Conservation (phyloP, 1,139 yeast species). For the Blastobotrys aristatus region DNA sequence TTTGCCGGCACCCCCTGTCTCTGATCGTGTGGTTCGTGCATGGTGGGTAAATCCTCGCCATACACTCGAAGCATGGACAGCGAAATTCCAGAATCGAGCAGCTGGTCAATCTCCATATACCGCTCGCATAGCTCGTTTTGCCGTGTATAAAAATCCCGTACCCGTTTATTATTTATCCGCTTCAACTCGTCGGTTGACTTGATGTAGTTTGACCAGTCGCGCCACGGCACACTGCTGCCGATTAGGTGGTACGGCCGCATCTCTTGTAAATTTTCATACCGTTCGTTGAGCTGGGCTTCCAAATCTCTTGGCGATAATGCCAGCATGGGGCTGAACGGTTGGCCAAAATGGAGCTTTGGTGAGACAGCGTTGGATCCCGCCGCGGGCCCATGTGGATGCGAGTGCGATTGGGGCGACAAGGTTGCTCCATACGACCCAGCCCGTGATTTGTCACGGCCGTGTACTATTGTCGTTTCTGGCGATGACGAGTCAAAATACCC, state of each 20-base stretch:
- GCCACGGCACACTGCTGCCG: conserved; percentile 46
- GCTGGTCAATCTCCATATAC: conserved; percentile 56
- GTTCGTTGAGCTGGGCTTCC: conserved; percentile 14
- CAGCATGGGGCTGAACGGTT: background rate
- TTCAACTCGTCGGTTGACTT: conserved; percentile 29
- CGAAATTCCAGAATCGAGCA: conserved; percentile 70
- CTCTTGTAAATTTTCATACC: conserved; percentile 36
- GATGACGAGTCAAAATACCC: background rate
- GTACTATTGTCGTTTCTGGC: background rate
- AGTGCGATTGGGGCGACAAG: background rate
- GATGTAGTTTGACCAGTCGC: conserved; percentile 45
- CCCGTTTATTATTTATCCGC: conserved; percentile 25
- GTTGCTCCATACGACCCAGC: background rate
- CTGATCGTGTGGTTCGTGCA: conserved; percentile 29
- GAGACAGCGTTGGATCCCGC: background rate
- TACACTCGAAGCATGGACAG: conserved; percentile 60
- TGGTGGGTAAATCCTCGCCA: conserved; percentile 40
- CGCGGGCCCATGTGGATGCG: background rate
- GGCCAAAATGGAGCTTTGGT: conserved; percentile 3
- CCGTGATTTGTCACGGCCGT: background rate
- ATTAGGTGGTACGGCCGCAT: conserved; percentile 54
- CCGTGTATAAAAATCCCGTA: conserved; percentile 30
- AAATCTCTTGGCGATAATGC: conserved; percentile 1
- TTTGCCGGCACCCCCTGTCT: conserved; percentile 52
- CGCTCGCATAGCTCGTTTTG: conserved; percentile 59